Conservation (phyloP, 2,329 filamentous ascomycete genomes). For the Zarea fungicola region DNA sequence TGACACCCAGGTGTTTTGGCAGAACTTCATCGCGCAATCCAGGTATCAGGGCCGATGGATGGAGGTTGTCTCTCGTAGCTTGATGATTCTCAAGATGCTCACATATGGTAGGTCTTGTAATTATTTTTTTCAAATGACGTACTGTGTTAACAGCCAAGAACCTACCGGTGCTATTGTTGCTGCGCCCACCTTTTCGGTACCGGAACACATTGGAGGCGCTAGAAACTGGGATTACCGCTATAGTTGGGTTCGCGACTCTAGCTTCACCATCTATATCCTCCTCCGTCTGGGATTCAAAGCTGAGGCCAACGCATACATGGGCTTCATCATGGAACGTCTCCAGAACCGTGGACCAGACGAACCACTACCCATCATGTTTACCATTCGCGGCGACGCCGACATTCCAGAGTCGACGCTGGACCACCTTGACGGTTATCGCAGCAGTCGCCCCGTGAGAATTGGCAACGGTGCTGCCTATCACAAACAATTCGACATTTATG, state of each 20-base stretch:
- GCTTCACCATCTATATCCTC: conserved; percentile 73
- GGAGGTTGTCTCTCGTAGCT: conserved; percentile 64
- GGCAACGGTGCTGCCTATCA: conserved; percentile 74
- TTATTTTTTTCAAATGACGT: not conserved
- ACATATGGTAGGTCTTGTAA: conserved; percentile 55
- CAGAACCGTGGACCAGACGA: conserved; percentile 55
- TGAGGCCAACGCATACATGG: conserved; percentile 74
- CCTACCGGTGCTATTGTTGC: conserved; percentile 74
- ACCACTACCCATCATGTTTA: conserved; percentile 75
- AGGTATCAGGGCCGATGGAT: conserved; percentile 68
- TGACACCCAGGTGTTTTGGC: conserved; percentile 68
- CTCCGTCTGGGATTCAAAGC: conserved; percentile 69
- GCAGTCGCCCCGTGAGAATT: conserved; percentile 67
- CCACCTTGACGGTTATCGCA: conserved; percentile 68
- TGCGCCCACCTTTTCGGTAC: conserved; percentile 71
- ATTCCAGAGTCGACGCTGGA: conserved; percentile 64
- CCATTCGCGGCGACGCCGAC: conserved; percentile 67
- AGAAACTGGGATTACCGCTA: conserved; percentile 71
- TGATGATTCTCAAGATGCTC: conserved; percentile 70
- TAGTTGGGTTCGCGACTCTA: conserved; percentile 72
- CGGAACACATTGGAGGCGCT: conserved; percentile 65
- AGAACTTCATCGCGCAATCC: conserved; percentile 65
- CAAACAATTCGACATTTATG: conserved; percentile 74
- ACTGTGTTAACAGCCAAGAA: conserved; percentile 41
- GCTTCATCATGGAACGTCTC: conserved; percentile 66